Base-by-base conservation (phyloP, 768 basidiomycete species). In the Dentipellis fragilis region DNA sequence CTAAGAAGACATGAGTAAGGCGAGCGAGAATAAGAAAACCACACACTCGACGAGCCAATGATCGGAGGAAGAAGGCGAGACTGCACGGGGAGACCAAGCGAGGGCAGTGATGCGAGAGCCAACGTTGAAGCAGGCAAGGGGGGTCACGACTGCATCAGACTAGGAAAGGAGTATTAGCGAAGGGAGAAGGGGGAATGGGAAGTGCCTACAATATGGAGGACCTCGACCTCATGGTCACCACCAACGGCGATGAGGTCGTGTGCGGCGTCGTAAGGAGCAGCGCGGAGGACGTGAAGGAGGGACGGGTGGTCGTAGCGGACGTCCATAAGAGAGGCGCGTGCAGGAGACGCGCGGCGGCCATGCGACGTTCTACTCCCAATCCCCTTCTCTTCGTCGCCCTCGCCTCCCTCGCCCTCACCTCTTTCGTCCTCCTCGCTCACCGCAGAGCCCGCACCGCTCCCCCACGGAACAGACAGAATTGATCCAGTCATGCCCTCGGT, bases 41-140 rank as follows among this genome's bases (percentile, higher is more conserved):
- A 21, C 72, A 58, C 59, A 90, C 89, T 91, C 85, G 35, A 90
- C 72, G 51, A 75, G 65, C 89, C 89, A 92, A 38, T 77, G 70
- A 54, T 84, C 82, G 53, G 76, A 76, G 17, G 70, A 69, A 12
- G 81, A 78, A 2, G 89, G 85, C 5, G 89, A 91, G 6, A 80
- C 70, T 7, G 86, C 74, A 11, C 75, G 72, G 40, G 87, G 75
- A 2, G 89, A 91, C 84, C 87, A 92, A 2, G 89, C 87, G 12
- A 92, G 67, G 4, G 90, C 79, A 2, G 86, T 89, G 45, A 87
- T 75, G 51, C 80, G 76, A 10, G 76, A 73, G 17, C 89, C 89
- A 45, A 91, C 69, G 69, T 87, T 78, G 63, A 91, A 91, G 17
- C 81, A 81, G 46, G 87, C 87, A 62, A 92, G 62, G 37, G 70